A percentile compares a stretch with the other conserved stretches of the same genome.
phyloP scores from a whole-genome alignment of 352 stramenopile species.

The Globisporangium solare region DNA sequence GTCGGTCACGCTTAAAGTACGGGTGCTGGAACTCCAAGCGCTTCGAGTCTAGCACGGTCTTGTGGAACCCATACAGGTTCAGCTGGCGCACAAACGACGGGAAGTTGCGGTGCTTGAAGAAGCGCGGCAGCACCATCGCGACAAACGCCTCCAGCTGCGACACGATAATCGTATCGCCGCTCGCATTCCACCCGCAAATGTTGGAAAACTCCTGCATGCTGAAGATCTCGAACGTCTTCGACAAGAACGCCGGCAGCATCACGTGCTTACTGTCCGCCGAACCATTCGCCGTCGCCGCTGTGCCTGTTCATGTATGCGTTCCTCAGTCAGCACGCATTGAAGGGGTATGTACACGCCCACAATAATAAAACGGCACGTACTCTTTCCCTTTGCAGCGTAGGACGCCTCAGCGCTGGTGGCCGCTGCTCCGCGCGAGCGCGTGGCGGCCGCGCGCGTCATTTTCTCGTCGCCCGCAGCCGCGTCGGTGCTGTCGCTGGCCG shows the following conservation, averaged over 20 bases:
- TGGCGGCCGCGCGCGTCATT: background rate
- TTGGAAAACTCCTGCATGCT: constrained; percentile 75
- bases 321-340: background rate
- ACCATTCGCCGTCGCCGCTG: background rate
- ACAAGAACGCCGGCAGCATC: constrained; percentile 89
- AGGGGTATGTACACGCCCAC: too few species aligned
- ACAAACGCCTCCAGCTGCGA: constrained; percentile 80
- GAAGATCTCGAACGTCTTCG: constrained; percentile 94
- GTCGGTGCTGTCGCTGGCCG: background rate
- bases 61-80: constrained; percentile 93
- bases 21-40: constrained; percentile 92
- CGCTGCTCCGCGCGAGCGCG: constrained; percentile 4
- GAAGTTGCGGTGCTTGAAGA: constrained; percentile 93
- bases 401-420: background rate
- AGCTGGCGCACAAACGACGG: constrained; percentile 93
- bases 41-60: constrained; percentile 90
- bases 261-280: constrained; percentile 59
- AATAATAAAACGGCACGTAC: background rate
- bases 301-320: background rate
- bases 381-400: constrained; percentile 7
- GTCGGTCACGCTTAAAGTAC: constrained; percentile 86
- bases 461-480: background rate
- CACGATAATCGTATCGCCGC: constrained; percentile 91
- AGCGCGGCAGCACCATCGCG: constrained; percentile 79
- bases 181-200: constrained; percentile 88